phyloP scores from a whole-genome alignment of 2,329 filamentous ascomycete genomes.

The Alternaria rosae region DNA sequence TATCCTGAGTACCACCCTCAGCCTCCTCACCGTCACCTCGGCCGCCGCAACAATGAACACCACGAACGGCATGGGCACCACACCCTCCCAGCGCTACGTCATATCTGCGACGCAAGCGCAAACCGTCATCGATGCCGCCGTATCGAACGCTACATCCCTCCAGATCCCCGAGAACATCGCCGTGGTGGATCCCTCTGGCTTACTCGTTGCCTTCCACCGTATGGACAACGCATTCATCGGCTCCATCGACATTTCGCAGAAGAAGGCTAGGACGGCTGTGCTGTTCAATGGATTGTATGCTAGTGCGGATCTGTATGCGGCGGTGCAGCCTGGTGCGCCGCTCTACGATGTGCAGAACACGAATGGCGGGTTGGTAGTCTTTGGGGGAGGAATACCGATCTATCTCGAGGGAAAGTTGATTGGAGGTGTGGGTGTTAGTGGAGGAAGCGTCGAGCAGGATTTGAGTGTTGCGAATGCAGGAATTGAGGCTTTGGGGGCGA shows the following conservation, averaged over 20 bases:
- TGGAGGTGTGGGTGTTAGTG: conserved; percentile 40
- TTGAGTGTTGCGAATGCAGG: conserved; percentile 32
- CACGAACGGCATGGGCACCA: conserved; percentile 35
- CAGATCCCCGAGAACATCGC: conserved; percentile 40
- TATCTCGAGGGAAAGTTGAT: conserved; percentile 34
- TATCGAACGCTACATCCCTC: conserved; percentile 31
- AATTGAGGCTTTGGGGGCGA: conserved; percentile 22
- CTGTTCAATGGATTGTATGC: conserved; percentile 34
- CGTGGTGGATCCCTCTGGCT: conserved; percentile 36
- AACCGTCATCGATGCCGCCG: conserved; percentile 28
- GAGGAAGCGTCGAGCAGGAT: conserved; percentile 38
- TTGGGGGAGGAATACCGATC: conserved; percentile 41
- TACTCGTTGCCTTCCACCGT: conserved; percentile 37
- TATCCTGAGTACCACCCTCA: background rate
- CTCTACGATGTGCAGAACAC: conserved; percentile 36
- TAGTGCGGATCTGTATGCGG: conserved; percentile 19
- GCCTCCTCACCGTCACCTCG: conserved; percentile 17
- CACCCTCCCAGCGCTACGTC: conserved; percentile 24
- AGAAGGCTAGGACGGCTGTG: conserved; percentile 40
- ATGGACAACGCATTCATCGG: conserved; percentile 41
- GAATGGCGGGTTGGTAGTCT: conserved; percentile 39
- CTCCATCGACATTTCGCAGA: conserved; percentile 38
- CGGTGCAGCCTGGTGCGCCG: conserved; percentile 25
- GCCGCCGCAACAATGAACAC: conserved; percentile 24
- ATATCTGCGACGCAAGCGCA: conserved; percentile 35